Conservation (phyloP, 441 rosid species). For the Breynia disticha region DNA sequence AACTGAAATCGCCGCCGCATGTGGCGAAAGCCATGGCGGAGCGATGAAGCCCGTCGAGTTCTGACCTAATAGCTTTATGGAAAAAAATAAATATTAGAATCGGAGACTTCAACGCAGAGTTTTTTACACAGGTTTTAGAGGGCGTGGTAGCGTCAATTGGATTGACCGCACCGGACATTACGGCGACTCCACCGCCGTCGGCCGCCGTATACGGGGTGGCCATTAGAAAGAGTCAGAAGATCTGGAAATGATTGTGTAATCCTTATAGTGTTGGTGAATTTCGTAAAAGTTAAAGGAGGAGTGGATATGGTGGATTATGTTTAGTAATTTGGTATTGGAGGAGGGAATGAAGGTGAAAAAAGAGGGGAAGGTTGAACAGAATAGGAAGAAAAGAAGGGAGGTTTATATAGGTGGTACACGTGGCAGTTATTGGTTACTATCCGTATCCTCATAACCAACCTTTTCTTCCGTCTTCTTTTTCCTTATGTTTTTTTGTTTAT, state of each 20-base stretch:
- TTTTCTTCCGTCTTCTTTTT: no score
- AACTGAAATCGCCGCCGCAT: constrained; percentile 30
- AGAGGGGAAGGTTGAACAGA: background rate
- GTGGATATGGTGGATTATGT: no score
- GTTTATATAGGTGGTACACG: background rate
- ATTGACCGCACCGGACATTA: constrained; percentile 13
- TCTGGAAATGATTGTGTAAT: background rate
- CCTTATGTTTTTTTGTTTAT: no score
- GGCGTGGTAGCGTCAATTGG: constrained; percentile 36
- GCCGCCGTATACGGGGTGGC: background rate
- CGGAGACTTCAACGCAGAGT: constrained; percentile 42
- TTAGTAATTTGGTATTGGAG: no score
- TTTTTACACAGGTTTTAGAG: constrained; percentile 33
- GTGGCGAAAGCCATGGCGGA: constrained; percentile 49
- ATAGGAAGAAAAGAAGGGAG: background rate
- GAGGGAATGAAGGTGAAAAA: no score
- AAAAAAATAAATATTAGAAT: constrained; percentile 61
- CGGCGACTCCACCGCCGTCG: background rate
- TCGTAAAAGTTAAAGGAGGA: no score
- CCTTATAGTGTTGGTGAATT: no score
- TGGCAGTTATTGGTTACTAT: background rate
- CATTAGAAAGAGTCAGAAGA: background rate
- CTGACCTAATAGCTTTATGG: constrained; percentile 60
- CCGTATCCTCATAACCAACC: no score
- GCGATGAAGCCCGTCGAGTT: constrained; percentile 57